Evolutionary conservation across 768 basidiomycete genomes (phyloP).

Genomic region (Tylopilus cervinicoccineus): DNA sequence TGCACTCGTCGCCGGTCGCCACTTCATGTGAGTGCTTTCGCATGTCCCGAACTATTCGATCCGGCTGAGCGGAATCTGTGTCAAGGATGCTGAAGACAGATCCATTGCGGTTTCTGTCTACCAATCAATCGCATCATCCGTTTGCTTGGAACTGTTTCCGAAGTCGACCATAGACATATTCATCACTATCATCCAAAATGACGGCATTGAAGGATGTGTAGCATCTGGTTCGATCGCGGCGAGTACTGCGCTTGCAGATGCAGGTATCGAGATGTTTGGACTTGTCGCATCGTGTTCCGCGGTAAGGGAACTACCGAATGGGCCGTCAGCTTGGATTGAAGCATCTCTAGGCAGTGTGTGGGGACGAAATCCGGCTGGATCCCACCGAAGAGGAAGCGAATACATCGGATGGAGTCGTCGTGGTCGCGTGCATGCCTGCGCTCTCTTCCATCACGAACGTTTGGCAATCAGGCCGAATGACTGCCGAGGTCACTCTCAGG

Average conservation of each 20-base stretch:
- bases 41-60: background rate
- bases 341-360: slow-evolving; percentile 48
- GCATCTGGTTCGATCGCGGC: slow-evolving; percentile 84
- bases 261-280: slow-evolving; percentile 88
- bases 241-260: slow-evolving; percentile 87
- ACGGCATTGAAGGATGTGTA: slow-evolving; percentile 86
- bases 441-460: slow-evolving; percentile 76
- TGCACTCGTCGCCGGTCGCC: slow-evolving; percentile 74
- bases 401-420: slow-evolving; percentile 59
- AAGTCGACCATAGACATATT: slow-evolving; percentile 94
- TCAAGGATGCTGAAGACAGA: slow-evolving; percentile 90
- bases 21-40: slow-evolving; percentile 60
- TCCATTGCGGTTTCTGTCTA: slow-evolving; percentile 79
- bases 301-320: slow-evolving; percentile 38
- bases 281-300: slow-evolving; percentile 82
- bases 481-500: slow-evolving; percentile 45
- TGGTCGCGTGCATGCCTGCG: slow-evolving; percentile 85
- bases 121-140: slow-evolving; percentile 78
- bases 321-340: slow-evolving; percentile 3
- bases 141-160: slow-evolving; percentile 87
- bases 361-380: slow-evolving; percentile 68
- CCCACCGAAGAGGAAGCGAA: slow-evolving; percentile 68
- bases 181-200: slow-evolving; percentile 86
- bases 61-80: slow-evolving; percentile 3
- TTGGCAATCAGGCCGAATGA: slow-evolving; percentile 79